Conservation (phyloP, 805 yeast species). For the Starmerella scarabaei region DNA sequence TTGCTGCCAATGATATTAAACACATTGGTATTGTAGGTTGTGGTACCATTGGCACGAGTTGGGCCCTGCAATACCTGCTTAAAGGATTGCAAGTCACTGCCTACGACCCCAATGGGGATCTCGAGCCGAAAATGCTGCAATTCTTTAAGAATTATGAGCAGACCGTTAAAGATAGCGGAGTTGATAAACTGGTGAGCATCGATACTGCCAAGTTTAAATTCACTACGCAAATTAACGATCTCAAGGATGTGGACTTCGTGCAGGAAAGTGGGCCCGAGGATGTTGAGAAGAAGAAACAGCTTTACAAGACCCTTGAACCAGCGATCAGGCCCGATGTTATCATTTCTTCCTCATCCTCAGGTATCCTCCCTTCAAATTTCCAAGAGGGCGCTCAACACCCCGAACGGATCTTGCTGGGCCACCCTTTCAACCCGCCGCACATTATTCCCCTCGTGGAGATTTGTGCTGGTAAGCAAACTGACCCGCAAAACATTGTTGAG, state of each 20-base stretch:
- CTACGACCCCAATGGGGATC: constrained; percentile 7
- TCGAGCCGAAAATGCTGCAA: constrained; percentile 8
- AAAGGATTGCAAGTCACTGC: constrained; percentile 11
- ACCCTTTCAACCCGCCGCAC: constrained; percentile 17
- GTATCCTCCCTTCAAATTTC: constrained; percentile 10
- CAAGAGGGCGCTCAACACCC: constrained; percentile 13
- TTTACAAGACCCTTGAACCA: constrained; percentile 6
- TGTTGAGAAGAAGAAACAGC: constrained; percentile 6
- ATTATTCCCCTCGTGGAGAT: constrained; percentile 12
- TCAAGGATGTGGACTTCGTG: constrained; percentile 10
- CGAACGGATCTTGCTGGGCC: constrained; percentile 14
- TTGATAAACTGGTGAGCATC: neutral
- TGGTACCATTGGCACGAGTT: constrained; percentile 13
- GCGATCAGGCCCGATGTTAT: constrained; percentile 9
- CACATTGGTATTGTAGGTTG: constrained; percentile 12
- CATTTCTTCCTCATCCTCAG: constrained; percentile 12
- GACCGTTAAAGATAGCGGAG: constrained; percentile 10
- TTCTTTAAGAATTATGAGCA: constrained; percentile 5
- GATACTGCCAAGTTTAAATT: constrained; percentile 7
- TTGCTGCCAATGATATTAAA: constrained; percentile 3
- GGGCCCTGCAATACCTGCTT: constrained; percentile 12
- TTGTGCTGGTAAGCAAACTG: constrained; percentile 11
- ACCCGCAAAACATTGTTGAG: constrained; percentile 1
- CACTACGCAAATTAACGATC: neutral
- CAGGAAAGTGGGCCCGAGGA: constrained; percentile 15